These are phyloP conservation scores for Diaporthe longicolla DNA, from an alignment of 2,329 filamentous ascomycete genomes.

Conservation along the genomic window DNA sequence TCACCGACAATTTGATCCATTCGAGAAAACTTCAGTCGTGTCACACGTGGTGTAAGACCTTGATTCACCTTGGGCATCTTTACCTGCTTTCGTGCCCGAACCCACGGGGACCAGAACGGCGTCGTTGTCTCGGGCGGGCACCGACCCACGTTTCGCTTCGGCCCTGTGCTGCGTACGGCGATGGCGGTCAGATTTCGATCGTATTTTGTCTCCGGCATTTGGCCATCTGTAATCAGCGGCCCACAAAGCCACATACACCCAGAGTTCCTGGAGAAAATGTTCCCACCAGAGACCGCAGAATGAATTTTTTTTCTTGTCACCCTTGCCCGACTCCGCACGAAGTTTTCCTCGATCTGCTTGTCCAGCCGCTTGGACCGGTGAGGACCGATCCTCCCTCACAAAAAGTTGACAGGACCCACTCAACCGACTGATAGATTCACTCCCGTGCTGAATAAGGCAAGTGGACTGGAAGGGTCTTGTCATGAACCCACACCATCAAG, in stretches of 20 bases:
- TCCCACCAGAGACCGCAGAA: constrained; percentile 33
- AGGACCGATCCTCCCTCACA: constrained; percentile 34
- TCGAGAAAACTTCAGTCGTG: constrained; percentile 39
- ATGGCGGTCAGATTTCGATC: constrained; percentile 42
- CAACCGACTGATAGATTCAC: constrained; percentile 39
- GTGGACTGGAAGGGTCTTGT: constrained; percentile 36
- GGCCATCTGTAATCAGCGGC: constrained; percentile 31
- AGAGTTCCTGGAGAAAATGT: constrained; percentile 31
- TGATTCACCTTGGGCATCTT: constrained; percentile 38
- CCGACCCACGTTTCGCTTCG: constrained; percentile 43
- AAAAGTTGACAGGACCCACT: constrained; percentile 39
- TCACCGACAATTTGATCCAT: constrained; percentile 42
- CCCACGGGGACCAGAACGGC: constrained; percentile 36
- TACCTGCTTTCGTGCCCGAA: constrained; percentile 41
- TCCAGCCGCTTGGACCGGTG: constrained; percentile 39
- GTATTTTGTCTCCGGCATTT: constrained; percentile 32
- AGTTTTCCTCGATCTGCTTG: constrained; percentile 37
- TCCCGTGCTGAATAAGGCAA: constrained; percentile 36
- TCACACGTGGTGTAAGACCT: constrained; percentile 40
- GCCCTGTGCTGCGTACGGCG: constrained; percentile 38
- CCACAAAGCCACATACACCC: constrained; percentile 38
- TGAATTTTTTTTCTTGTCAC: constrained; percentile 29
- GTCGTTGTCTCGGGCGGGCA: constrained; percentile 42
- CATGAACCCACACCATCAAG: constrained; percentile 36
- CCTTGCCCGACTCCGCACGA: constrained; percentile 37